phyloP scores from a whole-genome alignment of 2,329 filamentous ascomycete genomes.

The Apiospora sp. region DNA sequence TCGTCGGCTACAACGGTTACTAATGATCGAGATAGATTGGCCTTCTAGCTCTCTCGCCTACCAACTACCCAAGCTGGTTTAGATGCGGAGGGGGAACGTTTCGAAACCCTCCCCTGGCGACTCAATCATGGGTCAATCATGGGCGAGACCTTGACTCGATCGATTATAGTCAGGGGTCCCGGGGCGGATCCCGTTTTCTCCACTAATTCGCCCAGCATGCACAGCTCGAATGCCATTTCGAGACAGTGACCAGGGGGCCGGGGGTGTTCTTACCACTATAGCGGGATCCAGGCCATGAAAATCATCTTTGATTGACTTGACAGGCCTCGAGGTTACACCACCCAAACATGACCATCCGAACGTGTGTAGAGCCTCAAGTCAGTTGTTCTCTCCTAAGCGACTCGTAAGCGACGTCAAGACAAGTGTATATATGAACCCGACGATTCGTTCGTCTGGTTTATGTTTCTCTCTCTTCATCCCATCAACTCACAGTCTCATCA shows the following conservation, averaged over 20 bases:
- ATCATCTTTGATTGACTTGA: slow-evolving; percentile 2
- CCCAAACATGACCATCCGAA: background rate
- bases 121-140: slow-evolving; percentile 7
- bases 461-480: background rate
- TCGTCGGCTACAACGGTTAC: background rate
- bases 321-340: background rate
- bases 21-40: background rate
- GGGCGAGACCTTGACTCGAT: slow-evolving; percentile 14
- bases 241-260: background rate
- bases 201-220: background rate
- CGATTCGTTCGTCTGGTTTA: background rate
- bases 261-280: background rate
- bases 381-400: background rate
- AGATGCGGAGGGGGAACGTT: background rate
- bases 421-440: background rate
- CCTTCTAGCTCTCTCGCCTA: background rate
- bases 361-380: background rate
- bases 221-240: background rate
- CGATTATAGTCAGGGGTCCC: background rate
- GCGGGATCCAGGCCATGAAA: background rate
- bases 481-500: background rate
- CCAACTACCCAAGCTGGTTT: background rate
- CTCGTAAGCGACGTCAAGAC: too few relatives aligned
- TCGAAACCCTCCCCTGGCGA: slow-evolving; percentile 1
- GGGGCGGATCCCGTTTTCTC: background rate